phyloP scores from a whole-genome alignment of 352 stramenopile species.

The Pythium guiyangense region DNA sequence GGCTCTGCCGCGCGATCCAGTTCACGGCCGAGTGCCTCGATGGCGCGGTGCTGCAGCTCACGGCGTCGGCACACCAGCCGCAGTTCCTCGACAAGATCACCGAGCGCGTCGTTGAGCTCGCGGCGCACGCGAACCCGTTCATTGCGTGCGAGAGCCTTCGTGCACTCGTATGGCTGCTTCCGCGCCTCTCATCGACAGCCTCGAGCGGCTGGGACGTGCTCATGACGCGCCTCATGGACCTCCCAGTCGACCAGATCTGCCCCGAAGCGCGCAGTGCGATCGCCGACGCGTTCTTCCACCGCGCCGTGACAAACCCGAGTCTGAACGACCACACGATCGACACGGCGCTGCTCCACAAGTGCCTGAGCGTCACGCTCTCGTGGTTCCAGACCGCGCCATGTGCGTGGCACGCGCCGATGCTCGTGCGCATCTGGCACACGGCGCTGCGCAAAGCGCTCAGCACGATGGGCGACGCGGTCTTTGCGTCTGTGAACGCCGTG shows the following conservation, averaged over 20 bases:
- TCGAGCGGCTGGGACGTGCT: constrained; percentile 36
- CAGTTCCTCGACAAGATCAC: constrained; percentile 53
- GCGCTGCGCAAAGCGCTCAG: constrained; percentile 35
- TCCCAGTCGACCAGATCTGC: constrained; percentile 44
- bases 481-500: constrained; percentile 39
- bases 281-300: constrained; percentile 55
- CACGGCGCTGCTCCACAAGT: constrained; percentile 39
- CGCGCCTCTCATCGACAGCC: constrained; percentile 16
- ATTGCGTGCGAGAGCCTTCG: constrained; percentile 52
- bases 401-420: constrained; percentile 60
- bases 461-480: constrained; percentile 39
- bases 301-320: constrained; percentile 43
- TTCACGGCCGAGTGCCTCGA: constrained; percentile 52
- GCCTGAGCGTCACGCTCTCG: constrained; percentile 38
- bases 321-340: constrained; percentile 34
- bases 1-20: constrained; percentile 41
- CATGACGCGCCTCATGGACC: constrained; percentile 33
- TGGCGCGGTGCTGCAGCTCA: constrained; percentile 37
- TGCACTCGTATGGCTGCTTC: constrained; percentile 77
- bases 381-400: constrained; percentile 60
- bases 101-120: constrained; percentile 33
- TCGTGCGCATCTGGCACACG: constrained; percentile 58
- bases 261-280: constrained; percentile 49
- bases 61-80: constrained; percentile 29
- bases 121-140: constrained; percentile 44